Conservation (phyloP, 75 land plant genomes). For the Adiantum capillusveneris region DNA sequence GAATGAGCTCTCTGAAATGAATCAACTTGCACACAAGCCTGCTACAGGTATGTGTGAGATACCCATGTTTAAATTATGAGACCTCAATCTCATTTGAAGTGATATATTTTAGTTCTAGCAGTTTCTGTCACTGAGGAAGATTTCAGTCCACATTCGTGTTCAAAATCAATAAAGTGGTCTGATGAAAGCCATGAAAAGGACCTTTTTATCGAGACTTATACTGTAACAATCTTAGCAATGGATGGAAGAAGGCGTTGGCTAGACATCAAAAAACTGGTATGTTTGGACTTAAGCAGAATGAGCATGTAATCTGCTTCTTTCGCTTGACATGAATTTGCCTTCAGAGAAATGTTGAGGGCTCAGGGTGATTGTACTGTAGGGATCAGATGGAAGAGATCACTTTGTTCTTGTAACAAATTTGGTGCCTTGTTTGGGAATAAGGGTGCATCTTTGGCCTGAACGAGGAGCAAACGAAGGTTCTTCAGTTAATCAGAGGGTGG, state of each 20-base stretch:
- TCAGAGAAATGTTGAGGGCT: too few relatives aligned
- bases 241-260: constrained; percentile 96
- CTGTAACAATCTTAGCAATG: constrained; percentile 89
- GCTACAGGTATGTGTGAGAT: too few relatives aligned
- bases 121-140: constrained; percentile 1
- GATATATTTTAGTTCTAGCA: too few relatives aligned
- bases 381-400: constrained; percentile 53
- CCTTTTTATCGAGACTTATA: constrained; percentile 55
- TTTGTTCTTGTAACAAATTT: constrained; percentile 93
- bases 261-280: constrained; percentile 75
- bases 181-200: constrained; percentile 74
- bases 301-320: too few relatives aligned
- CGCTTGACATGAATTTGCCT: too few relatives aligned
- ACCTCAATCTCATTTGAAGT: too few relatives aligned
- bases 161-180: constrained; percentile 52
- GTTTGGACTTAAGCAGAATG: too few relatives aligned
- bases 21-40: too few relatives aligned
- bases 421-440: constrained; percentile 80
- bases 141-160: constrained; percentile 45
- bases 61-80: too few relatives aligned
- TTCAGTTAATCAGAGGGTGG: constrained; percentile 33
- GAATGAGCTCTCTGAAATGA: too few relatives aligned
- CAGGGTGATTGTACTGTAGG: constrained; percentile 34
- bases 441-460: constrained; percentile 90
- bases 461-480: constrained; percentile 27